Evolutionary conservation across 805 yeast genomes (phyloP), one percentile per base, ranked within the genome.

Genomic region (Candida morakotiae): DNA sequence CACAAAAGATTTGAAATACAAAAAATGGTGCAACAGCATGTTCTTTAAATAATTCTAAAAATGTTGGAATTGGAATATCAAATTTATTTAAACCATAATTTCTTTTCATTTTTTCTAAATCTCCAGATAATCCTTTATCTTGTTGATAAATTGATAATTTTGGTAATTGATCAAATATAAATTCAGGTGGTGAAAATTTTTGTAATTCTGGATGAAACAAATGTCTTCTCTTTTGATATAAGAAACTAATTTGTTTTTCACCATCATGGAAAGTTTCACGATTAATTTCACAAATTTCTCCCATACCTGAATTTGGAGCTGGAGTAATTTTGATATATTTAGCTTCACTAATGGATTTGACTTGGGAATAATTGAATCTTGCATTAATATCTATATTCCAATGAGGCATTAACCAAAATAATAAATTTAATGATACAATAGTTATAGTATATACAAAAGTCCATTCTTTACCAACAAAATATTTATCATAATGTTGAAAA

Each of bases 11-110:
- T 68, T 93, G 98, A 70, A 93, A 93, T 18, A 93, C 96, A 52
- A 93, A 93, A 60, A 93, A 87, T 9, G 98, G 98, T 10, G 98
- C 98, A 27, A 93, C 89, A 9, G 98, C 98, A 58, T 93, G 98
- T 63, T 93, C 98, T 55, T 87, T 83, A 70, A 93, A 93, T 52
- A 93, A 71, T 60, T 91, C 98, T 39, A 75, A 45, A 51, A 93
- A 91, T 0, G 96, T 77, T 35, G 98, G 98, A 38, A 93, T 75
- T 21, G 98, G 98, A 47, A 93, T 91, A 55, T 93, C 98, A 56
- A 93, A 93, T 47, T 75, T 75, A 67, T 93, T 93, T 47, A 71
- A 71, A 37, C 98, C 98, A 56, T 82, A 93, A 41, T 76, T 64
- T 53, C 88, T 77, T 30, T 51, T 48, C 26, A 67, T 49, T 21